A percentile compares a stretch with the other conserved stretches of the same genome.
Conservation (phyloP, 116 monocot species). For the Dioscorea cayenensis region DNA sequence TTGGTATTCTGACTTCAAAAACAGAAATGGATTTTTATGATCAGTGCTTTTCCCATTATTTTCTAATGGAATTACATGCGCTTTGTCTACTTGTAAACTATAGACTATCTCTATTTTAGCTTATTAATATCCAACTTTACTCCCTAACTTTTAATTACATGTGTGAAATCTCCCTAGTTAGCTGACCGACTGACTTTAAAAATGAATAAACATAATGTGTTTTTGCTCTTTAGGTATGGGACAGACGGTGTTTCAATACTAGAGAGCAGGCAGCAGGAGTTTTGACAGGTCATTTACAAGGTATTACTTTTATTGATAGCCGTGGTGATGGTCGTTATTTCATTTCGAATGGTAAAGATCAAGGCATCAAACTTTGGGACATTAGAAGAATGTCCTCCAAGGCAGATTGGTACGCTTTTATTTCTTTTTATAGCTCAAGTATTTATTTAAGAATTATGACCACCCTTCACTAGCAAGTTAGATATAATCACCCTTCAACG, state of each 20-base stretch:
- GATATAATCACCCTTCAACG: not conserved
- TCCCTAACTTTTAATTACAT: no score
- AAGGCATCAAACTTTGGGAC: slow-evolving; percentile 93
- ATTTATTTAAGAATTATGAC: not conserved
- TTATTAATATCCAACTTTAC: no score
- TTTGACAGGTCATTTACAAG: slow-evolving; percentile 80
- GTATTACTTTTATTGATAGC: slow-evolving; percentile 94
- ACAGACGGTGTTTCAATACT: slow-evolving; percentile 58
- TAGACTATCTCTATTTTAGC: no score
- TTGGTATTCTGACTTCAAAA: no score
- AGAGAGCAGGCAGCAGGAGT: slow-evolving; percentile 56
- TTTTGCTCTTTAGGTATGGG: slow-evolving; percentile 68
- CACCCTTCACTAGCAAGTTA: not conserved
- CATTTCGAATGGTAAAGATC: slow-evolving; percentile 97
- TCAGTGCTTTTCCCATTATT: no score
- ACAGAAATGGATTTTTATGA: no score
- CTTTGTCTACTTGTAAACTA: no score
- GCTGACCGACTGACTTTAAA: not conserved
- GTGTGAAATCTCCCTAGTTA: not conserved
- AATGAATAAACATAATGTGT: not conserved
- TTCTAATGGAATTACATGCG: no score
- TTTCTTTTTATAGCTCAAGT: slow-evolving; percentile 2
- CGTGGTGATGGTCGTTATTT: slow-evolving; percentile 91
- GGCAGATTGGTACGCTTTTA: slow-evolving; percentile 38
- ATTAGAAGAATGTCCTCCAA: slow-evolving; percentile 77